Evolutionary conservation across 768 basidiomycete species (phyloP), one percentile per base, ranked within the genome.

Genomic region (Termitomyces sp.): DNA sequence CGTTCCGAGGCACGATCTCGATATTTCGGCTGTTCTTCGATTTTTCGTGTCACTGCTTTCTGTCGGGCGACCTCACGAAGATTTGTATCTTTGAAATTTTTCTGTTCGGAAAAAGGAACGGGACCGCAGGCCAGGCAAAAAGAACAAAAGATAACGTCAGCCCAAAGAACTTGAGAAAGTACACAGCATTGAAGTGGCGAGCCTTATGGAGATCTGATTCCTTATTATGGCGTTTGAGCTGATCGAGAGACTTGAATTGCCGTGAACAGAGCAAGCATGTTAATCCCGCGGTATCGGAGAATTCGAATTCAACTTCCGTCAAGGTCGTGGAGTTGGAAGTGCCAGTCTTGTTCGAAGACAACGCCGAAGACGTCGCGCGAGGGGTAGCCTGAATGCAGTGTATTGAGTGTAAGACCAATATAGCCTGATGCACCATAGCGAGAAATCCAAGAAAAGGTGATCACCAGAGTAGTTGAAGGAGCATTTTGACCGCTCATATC

Each of bases 141-240:
- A 63, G 63, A 67, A 67, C 62, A 69, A 61, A 61, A 63, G 55
- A 56, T 31, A 59, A 70, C 56, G 65, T 73, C 56, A 78, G 76
- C 65, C 60, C 58, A 61, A 55, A 62, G 42, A 65, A 64, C 64
- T 58, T 58, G 42, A 63, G 39, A 60, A 57, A 58, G 65, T 48
- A 70, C 60, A 70, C 66, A 64, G 75, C 76, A 63, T 71, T 75
- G 79, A 65, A 68, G 69, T 71, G 61, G 72, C 81, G 72, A 75
- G 77, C 96, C 90, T 98, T 98, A 75, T 99, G 97, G 61, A 99
- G 75, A 69, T 90, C 91, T 26, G 97, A 99, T 75, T 92, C 92
- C 65, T 86, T 88, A 69, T 91, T 94, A 70, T 99, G 97, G 18
- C 93, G 85, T 66, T 81, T 87, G 42, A 99, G 79, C 62, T 92